Evolutionary conservation across 345 rosid genomes (phyloP), one percentile per base, ranked within the genome.

Genomic region (Angophora floribunda): DNA sequence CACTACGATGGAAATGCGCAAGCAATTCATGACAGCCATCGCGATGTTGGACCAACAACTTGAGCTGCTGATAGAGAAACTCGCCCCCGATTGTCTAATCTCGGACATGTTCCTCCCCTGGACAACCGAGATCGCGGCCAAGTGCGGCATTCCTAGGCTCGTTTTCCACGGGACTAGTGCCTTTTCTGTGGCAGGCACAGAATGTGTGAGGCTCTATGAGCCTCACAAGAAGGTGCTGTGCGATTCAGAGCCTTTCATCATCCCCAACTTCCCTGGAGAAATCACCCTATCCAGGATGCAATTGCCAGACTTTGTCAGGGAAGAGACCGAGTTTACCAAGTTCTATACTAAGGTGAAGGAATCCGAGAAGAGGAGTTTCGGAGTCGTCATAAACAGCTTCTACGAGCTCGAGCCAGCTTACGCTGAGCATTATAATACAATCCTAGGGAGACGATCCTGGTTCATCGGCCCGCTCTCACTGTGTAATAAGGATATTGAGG

Each of bases 31-130:
- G 70, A 47, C 1, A 15, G 92, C 92, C 28, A 15, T 57, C 1
- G 12, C 84, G 52, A 84, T 90, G 90, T 90, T 92, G 84, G 89
- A 89, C 41, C 47, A 70, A 17, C 93, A 92, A n/a, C 87, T 90
- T 22, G 91, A 91, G 65, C 11, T 85, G 87, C 82, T 93, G 47
- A 67, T 93, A 24, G 51, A 61, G 85, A 90, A 90, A 32, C 45
- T 19, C 63, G 59, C 28, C 21, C 91, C 95, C 22, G 87, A 91
- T 57, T 92, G 94, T 86, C 88, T 94, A 16, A 89, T 95, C 19
- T 91, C 96, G 4, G 95, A 95, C 86, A 89, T 91, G 91, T 94
- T 93, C 93, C 94, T 92, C 86, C 94, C 94, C 1, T 95, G 96
- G 96, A 90, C 94, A 11, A 91, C 92, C 3, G 92, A 93, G n/a